Conservation (phyloP, 1,284 basidiomycete genomes). For the Trichosporon asahii region DNA sequence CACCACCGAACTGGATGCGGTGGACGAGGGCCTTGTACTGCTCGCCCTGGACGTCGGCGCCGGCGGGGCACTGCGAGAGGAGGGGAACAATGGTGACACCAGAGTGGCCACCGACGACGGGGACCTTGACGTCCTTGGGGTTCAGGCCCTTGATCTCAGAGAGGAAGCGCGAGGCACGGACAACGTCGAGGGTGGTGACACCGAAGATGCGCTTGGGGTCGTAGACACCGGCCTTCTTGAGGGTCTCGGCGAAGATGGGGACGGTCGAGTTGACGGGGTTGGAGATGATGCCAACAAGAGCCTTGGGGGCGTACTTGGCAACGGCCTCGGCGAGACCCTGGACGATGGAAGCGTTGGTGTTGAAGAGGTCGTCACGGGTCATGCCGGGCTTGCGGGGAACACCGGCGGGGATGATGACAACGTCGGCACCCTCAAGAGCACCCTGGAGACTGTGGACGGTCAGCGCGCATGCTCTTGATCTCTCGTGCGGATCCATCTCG, state of each 20-base stretch:
- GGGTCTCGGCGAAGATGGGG: slow-evolving; percentile 90
- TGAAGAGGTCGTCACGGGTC: slow-evolving; percentile 55
- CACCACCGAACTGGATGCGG: slow-evolving; percentile 94
- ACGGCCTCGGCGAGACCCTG: slow-evolving; percentile 86
- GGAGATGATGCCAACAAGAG: slow-evolving; percentile 90
- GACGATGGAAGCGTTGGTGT: slow-evolving; percentile 92
- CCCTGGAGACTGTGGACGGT: slow-evolving; percentile 71
- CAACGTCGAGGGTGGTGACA: slow-evolving; percentile 96
- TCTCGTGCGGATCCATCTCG: neutral
- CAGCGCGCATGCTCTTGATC: slow-evolving; percentile 45
- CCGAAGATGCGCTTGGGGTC: slow-evolving; percentile 91
- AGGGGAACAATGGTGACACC: slow-evolving; percentile 96
- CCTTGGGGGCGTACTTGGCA: slow-evolving; percentile 80
- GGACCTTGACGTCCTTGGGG: slow-evolving; percentile 64
- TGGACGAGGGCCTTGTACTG: slow-evolving; percentile 65
- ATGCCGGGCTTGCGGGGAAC: slow-evolving; percentile 91
- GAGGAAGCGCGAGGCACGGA: slow-evolving; percentile 93
- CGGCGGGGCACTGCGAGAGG: slow-evolving; percentile 79
- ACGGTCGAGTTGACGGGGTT: slow-evolving; percentile 98
- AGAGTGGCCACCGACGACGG: slow-evolving; percentile 93
- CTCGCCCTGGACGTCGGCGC: slow-evolving; percentile 58
- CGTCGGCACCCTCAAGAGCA: slow-evolving; percentile 75
- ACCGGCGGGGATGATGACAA: slow-evolving; percentile 96
- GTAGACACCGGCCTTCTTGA: slow-evolving; percentile 88
- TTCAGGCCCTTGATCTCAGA: slow-evolving; percentile 68